Base-by-base conservation (phyloP, 1,284 basidiomycete species). In the Megacollybia platyphylla region DNA sequence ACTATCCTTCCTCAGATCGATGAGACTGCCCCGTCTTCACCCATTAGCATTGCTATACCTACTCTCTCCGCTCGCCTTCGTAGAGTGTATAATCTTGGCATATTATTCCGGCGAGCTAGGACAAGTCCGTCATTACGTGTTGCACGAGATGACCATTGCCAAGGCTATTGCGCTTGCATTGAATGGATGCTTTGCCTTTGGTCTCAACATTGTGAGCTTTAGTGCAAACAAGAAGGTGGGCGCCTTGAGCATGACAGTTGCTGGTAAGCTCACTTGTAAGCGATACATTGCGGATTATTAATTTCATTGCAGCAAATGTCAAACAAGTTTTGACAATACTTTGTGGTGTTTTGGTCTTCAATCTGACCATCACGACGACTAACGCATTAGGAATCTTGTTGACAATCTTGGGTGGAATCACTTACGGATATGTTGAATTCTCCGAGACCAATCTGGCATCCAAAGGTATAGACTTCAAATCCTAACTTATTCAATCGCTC, bases 271-370 rank as follows among this genome's bases (percentile, higher is more conserved):
- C 26, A 9, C 20, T 18, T 39, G 46, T 13, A 29, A 10, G 34
- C 36, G 9, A 13, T 7, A 18, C 48, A 4, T 44, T 52, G 38
- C 45, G 18, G 45, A 34, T 41, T 39, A 36, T 27, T 44, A 34
- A 44, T 36, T 40, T 31, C 43, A 40, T 32, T 37, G 6, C 51
- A 85, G 87, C 80, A 41, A 91, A 92, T 55, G 77, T 91, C 44
- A 97, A 97, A 63, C 92, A 96, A 57, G 92, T 91, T n/a, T 60
- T 96, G 48, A 93, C 91, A 1, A 82, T 96, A 49, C 67, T 91
- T 2, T 76, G 84, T 41, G 88, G 90, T 0, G 87, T 96, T 7
- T 52, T 73, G 30, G 70, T 94, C 28, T 96, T 96, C 62, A 65
- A 91, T 56, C 62, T 94, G 39, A 73, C 73, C 7, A 88, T 96